Evolutionary conservation across 1,284 basidiomycete species (phyloP).

Genomic region (Apiotrichum akiyoshidainum): DNA sequence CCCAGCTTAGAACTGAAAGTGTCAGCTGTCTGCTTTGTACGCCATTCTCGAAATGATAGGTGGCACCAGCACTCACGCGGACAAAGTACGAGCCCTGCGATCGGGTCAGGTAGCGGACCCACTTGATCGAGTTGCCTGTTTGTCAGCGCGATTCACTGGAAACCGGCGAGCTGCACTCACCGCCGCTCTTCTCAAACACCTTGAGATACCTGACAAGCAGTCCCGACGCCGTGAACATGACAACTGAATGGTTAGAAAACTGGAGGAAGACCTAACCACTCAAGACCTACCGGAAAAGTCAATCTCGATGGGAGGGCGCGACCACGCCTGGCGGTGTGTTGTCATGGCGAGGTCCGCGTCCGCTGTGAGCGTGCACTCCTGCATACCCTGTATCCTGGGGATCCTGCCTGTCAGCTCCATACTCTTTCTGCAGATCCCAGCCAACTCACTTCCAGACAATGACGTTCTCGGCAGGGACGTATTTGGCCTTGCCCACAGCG

Average conservation of each 20-base stretch:
- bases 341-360: constrained; percentile 80
- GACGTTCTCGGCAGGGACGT: constrained; percentile 88
- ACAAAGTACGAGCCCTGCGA: constrained; percentile 48
- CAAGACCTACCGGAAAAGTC: constrained; percentile 75
- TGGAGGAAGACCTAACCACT: constrained; percentile 2
- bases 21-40: too few species aligned
- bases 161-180: not conserved
- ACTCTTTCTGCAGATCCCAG: not conserved
- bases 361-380: constrained; percentile 81
- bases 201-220: constrained; percentile 95
- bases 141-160: constrained; percentile 1
- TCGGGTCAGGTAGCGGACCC: constrained; percentile 60
- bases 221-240: constrained; percentile 97
- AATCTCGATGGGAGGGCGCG: constrained; percentile 92
- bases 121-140: constrained; percentile 63
- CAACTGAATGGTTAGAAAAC: constrained; percentile 61
- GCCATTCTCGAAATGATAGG: not conserved
- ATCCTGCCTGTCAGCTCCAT: constrained; percentile 59
- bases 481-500: constrained; percentile 91
- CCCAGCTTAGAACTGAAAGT: not conserved
- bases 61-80: constrained; percentile 29
- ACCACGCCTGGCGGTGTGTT: constrained; percentile 90
- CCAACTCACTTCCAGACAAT: constrained; percentile 90
- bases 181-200: constrained; percentile 89
- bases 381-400: constrained; percentile 84